Percentiles rank a stretch among this genome's conserved stretches.
Conservation (phyloP, 2,329 filamentous ascomycete genomes). For the Teratosphaeria viscida region DNA sequence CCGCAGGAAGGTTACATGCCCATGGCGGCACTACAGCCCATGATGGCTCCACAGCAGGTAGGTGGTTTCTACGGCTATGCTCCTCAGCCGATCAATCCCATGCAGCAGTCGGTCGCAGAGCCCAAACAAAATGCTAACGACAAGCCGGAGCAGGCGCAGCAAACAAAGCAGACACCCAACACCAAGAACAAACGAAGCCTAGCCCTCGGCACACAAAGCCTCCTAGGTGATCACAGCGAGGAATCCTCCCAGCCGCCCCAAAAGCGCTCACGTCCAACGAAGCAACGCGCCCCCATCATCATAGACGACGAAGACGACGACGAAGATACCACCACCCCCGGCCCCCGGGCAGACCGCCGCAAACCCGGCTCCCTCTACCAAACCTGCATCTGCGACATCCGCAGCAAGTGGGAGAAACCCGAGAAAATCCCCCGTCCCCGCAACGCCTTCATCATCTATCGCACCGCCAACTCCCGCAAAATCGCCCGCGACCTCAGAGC, state of each 20-base stretch:
- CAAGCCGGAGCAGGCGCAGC: background rate
- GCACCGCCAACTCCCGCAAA: background rate
- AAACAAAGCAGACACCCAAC: background rate
- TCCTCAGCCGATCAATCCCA: background rate
- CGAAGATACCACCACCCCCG: background rate
- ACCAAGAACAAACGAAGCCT: background rate
- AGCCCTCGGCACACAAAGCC: background rate
- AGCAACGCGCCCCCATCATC: background rate
- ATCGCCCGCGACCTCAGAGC: background rate
- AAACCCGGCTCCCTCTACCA: background rate
- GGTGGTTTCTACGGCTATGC: background rate
- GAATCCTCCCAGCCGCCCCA: background rate
- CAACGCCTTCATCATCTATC: slow-evolving; percentile 11
- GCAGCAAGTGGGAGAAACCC: background rate
- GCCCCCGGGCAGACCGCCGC: background rate
- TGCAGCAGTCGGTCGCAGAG: background rate
- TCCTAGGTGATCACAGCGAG: background rate
- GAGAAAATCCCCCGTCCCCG: slow-evolving; percentile 2
- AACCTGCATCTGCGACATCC: background rate
- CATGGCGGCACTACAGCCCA: background rate
- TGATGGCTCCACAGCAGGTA: background rate
- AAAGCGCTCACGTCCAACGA: background rate
- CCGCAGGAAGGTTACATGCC: background rate
- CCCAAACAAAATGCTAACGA: background rate
- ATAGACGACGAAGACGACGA: background rate